Conservation (phyloP, 2,329 filamentous ascomycete species). For the Phyllosticta citriasiana region DNA sequence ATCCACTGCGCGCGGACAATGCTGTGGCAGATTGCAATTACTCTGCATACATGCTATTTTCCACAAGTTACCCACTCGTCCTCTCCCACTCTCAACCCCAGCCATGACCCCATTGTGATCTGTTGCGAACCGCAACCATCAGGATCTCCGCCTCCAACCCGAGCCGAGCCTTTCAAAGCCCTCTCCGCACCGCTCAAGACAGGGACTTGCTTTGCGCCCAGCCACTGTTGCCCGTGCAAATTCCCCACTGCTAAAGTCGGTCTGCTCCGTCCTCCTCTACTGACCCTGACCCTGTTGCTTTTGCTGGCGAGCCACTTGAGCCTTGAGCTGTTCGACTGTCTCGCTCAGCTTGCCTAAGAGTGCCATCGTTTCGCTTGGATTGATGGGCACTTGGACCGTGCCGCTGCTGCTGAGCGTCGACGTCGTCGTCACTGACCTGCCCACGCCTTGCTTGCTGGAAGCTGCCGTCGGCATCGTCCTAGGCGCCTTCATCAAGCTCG, state of each 20-base stretch:
- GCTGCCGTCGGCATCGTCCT: neutral
- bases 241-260: neutral
- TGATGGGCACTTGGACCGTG: neutral
- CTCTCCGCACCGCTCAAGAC: constrained; percentile 8
- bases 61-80: neutral
- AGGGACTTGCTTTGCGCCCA: neutral
- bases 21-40: neutral
- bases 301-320: constrained; percentile 6
- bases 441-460: neutral
- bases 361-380: constrained; percentile 6
- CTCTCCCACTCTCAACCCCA: neutral
- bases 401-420: constrained; percentile 1
- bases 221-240: neutral
- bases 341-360: constrained; percentile 6
- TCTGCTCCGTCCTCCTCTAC: neutral
- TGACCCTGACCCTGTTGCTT: constrained; percentile 1
- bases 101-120: constrained; percentile 1
- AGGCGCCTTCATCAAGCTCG: constrained; percentile 7
- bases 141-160: constrained; percentile 8
- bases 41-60: neutral
- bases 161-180: constrained; percentile 5
- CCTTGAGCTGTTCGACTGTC: constrained; percentile 8
- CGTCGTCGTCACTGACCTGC: neutral
- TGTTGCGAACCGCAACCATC: neutral
- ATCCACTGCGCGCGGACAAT: neutral